Evolutionary conservation across 148 eudicot species (phyloP).

Genomic region (Silene latifolia): DNA sequence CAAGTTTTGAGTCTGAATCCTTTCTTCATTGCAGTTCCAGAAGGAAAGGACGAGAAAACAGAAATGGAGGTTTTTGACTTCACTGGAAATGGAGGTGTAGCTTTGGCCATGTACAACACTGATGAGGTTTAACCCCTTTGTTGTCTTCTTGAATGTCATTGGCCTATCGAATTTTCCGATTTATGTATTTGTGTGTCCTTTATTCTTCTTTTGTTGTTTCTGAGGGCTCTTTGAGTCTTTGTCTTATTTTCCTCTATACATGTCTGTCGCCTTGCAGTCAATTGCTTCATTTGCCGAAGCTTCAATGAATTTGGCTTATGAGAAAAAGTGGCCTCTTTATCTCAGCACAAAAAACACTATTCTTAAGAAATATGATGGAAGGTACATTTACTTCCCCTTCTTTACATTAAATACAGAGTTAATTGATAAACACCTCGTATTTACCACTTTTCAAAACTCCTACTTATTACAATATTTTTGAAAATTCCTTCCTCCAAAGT

Average conservation of each 20-base stretch:
- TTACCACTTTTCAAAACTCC: not conserved
- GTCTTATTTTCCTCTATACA: slow-evolving; percentile 6
- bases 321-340: slow-evolving; percentile 91
- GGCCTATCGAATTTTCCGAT: not conserved
- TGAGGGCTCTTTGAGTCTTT: not conserved
- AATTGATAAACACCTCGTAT: too few species aligned
- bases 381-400: slow-evolving; percentile 33
- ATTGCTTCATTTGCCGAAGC: slow-evolving; percentile 86
- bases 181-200: not conserved
- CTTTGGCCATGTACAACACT: slow-evolving; percentile 89
- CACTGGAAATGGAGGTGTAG: slow-evolving; percentile 86
- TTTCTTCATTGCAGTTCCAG: slow-evolving; percentile 55
- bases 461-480: too few species aligned
- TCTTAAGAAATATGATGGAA: slow-evolving; percentile 90
- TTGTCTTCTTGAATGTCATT: not conserved
- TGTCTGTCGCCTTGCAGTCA: slow-evolving; percentile 41
- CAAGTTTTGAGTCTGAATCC: not conserved
- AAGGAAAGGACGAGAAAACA: slow-evolving; percentile 54
- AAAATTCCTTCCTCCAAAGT: not conserved
- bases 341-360: slow-evolving; percentile 97
- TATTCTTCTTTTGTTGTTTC: not conserved
- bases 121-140: slow-evolving; percentile 58
- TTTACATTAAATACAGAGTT: too few species aligned
- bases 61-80: slow-evolving; percentile 78
- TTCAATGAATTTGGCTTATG: slow-evolving; percentile 77